phyloP scores from a whole-genome alignment of 176 grass and related monocot species.

The Hsuehochloa calcarea region DNA sequence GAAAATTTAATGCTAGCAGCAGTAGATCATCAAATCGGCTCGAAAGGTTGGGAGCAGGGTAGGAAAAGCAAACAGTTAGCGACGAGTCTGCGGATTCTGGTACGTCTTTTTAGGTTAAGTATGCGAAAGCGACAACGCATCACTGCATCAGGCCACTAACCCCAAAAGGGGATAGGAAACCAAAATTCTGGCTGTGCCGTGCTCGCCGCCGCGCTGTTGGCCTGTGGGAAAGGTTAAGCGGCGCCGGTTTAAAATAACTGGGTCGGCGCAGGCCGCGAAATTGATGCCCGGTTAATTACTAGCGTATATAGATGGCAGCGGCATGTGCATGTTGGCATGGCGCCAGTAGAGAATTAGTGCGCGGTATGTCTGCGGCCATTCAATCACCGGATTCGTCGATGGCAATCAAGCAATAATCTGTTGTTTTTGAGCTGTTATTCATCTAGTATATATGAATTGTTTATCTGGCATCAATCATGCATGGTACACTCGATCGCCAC shows the following conservation, averaged over 20 bases:
- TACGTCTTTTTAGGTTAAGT: background rate
- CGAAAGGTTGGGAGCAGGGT: background rate
- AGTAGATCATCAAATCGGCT: background rate
- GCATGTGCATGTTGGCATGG: background rate
- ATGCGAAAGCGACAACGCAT: constrained; percentile 24
- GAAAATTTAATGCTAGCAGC: no score
- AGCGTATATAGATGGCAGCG: no score
- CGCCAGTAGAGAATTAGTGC: constrained; percentile 18
- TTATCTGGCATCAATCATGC: constrained; percentile 32
- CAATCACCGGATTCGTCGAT: background rate
- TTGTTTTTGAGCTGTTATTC: background rate
- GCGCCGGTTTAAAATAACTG: constrained; percentile 30
- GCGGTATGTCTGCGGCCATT: constrained; percentile 47
- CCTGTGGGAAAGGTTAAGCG: constrained; percentile 12
- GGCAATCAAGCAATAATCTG: background rate
- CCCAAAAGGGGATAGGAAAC: background rate
- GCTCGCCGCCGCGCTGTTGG: background rate
- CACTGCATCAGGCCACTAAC: constrained; percentile 19
- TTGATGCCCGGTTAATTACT: background rate
- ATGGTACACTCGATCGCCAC: background rate
- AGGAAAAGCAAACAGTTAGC: constrained; percentile 8
- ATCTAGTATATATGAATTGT: background rate
- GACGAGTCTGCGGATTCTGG: constrained; percentile 14
- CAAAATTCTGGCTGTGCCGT: background rate
- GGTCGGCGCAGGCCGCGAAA: constrained; percentile 21